Evolutionary conservation across 2,329 filamentous ascomycete genomes (phyloP).

Genomic region (Arthrobotrys sphaeroides): DNA sequence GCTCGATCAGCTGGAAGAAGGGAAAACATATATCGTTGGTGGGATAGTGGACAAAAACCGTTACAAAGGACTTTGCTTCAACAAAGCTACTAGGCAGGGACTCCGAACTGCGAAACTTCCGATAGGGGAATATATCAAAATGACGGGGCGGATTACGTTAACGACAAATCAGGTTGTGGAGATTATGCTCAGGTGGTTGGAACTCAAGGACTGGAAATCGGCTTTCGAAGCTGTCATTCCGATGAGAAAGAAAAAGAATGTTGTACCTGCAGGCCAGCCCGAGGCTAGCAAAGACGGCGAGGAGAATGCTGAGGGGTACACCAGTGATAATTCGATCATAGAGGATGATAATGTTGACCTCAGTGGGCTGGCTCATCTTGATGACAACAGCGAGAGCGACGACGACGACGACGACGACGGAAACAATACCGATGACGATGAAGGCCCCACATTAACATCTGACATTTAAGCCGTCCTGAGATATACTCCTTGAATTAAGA

Average conservation of each 20-base stretch:
- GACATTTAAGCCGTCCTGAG: neutral
- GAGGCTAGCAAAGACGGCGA: conserved; percentile 60
- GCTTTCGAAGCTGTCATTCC: conserved; percentile 90
- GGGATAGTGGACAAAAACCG: conserved; percentile 96
- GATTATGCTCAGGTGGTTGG: conserved; percentile 94
- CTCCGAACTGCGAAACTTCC: conserved; percentile 90
- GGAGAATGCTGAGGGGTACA: neutral
- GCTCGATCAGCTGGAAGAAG: conserved; percentile 81
- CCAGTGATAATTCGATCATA: neutral
- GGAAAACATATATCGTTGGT: conserved; percentile 91
- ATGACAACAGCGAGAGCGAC: conserved; percentile 1
- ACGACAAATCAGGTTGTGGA: conserved; percentile 96
- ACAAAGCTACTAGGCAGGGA: conserved; percentile 75
- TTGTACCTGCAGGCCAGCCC: conserved; percentile 71
- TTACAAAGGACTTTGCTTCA: conserved; percentile 93
- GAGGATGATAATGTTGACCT: conserved; percentile 1
- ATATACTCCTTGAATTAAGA: neutral
- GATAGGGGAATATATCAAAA: conserved; percentile 93
- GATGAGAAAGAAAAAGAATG: conserved; percentile 72
- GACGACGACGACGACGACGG: neutral
- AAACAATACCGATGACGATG: neutral
- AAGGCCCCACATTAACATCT: neutral
- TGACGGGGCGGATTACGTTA: conserved; percentile 84
- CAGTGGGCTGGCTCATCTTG: neutral
- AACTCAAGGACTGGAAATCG: conserved; percentile 87